A percentile compares a stretch with the other conserved stretches of the same genome.
These are phyloP conservation scores for Coprinopsis cinerea DNA, from an alignment of 768 basidiomycete genomes.

Conservation along the genomic window DNA sequence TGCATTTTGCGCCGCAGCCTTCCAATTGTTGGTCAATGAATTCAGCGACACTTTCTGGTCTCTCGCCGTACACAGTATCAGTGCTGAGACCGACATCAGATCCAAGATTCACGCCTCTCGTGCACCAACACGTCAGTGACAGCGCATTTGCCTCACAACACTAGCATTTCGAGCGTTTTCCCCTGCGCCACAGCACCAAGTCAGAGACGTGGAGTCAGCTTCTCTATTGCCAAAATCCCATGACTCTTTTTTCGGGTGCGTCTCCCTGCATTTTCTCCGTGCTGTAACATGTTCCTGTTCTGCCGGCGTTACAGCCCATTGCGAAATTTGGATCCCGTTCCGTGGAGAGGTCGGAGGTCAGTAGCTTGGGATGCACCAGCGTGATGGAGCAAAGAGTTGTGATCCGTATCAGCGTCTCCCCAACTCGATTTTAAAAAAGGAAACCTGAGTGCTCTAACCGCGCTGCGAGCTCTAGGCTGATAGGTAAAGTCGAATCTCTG, in stretches of 20 bases:
- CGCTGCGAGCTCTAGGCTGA: too few species aligned
- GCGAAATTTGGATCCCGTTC: neutral
- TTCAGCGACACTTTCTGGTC: too few species aligned
- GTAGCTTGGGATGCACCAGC: neutral
- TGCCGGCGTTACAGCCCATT: neutral
- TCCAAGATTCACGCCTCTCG: too few species aligned
- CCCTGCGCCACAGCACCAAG: neutral
- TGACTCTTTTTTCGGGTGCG: too few species aligned
- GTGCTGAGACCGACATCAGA: too few species aligned
- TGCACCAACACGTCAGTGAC: neutral
- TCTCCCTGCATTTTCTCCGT: too few species aligned
- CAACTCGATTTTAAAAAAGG: neutral
- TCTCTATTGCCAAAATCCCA: neutral
- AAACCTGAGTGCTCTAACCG: neutral
- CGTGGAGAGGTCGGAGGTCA: neutral
- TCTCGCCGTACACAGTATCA: too few species aligned
- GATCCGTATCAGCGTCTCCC: constrained; percentile 2
- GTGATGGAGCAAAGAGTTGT: neutral
- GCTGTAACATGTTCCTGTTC: neutral
- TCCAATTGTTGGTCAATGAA: too few species aligned
- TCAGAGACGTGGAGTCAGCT: neutral
- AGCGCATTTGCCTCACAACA: neutral
- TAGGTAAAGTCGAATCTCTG: too few species aligned
- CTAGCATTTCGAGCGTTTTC: too few species aligned
- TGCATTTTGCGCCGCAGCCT: too few species aligned